Conservation (phyloP, 352 stramenopile species). For the Globisporangium nagaii region DNA sequence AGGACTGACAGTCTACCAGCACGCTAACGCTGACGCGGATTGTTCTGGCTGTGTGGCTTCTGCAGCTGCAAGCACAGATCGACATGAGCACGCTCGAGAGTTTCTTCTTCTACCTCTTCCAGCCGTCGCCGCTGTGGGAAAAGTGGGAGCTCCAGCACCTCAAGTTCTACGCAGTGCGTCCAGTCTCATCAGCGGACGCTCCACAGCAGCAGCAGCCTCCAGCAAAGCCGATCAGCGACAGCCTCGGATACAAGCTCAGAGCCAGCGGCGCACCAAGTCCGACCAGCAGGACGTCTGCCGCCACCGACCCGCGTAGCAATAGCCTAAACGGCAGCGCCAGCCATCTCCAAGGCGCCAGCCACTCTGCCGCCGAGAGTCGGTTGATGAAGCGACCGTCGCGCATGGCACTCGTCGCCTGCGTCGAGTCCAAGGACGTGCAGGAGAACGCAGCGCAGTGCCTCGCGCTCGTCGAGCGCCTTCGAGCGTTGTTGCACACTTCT, state of each 20-base stretch:
- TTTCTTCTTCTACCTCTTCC: conserved; percentile 49
- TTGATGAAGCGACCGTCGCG: conserved; percentile 3
- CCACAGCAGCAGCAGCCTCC: not conserved
- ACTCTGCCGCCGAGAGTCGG: not conserved
- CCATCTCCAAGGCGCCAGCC: not conserved
- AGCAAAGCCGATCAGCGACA: not conserved
- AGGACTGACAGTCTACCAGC: too few species aligned
- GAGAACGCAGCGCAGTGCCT: conserved; percentile 6
- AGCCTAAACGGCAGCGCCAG: not conserved
- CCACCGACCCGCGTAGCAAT: not conserved
- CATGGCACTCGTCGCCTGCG: not conserved
- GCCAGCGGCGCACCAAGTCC: not conserved
- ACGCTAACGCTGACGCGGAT: not conserved
- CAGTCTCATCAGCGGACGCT: not conserved
- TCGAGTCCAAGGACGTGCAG: conserved; percentile 5
- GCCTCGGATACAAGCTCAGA: not conserved
- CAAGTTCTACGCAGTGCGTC: conserved; percentile 28
- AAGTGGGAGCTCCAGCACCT: conserved; percentile 50
- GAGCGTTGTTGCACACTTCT: not conserved
- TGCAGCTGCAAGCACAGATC: conserved; percentile 7
- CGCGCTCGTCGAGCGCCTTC: not conserved
- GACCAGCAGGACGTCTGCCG: not conserved
- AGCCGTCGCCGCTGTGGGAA: conserved; percentile 54
- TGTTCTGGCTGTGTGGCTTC: not conserved
- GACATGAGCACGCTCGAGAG: conserved; percentile 32